Percentiles rank a stretch among this genome's conserved stretches.
phyloP scores from a whole-genome alignment of 1,284 basidiomycete species.

The Leccinum angustisporum region DNA sequence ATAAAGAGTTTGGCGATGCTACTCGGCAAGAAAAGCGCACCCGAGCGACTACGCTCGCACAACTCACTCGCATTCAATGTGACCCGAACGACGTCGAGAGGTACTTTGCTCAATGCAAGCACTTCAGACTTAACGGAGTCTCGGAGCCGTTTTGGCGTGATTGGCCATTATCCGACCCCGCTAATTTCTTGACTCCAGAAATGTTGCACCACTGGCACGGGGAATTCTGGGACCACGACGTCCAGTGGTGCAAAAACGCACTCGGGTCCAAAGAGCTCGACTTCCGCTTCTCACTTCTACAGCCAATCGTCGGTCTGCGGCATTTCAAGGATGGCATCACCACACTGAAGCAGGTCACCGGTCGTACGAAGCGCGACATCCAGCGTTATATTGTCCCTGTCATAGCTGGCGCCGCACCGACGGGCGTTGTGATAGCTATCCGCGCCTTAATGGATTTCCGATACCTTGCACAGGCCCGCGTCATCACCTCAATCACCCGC shows the following conservation, averaged over 20 bases:
- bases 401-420: conserved; percentile 26
- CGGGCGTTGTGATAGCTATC: conserved; percentile 27
- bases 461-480: not conserved
- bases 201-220: not conserved
- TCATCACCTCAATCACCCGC: not conserved
- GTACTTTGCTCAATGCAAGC: not conserved
- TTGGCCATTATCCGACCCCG: not conserved
- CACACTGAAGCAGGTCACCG: not conserved
- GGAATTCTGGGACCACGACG: not conserved
- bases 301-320: not conserved
- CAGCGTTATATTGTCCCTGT: conserved; percentile 24
- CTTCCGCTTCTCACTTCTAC: conserved; percentile 8
- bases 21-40: not conserved
- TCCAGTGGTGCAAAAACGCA: not conserved
- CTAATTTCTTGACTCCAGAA: not conserved
- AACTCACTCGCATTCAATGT: not conserved
- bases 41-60: not conserved
- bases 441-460: conserved; percentile 25
- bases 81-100: not conserved
- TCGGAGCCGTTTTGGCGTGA: not conserved
- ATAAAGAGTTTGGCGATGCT: not conserved
- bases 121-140: not conserved
- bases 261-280: not conserved
- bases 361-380: not conserved
- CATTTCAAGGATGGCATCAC: not conserved